These are phyloP conservation scores for Mortierella claussenii DNA, from an alignment of 192 early-diverging fungal genomes.

Conservation along the genomic window DNA sequence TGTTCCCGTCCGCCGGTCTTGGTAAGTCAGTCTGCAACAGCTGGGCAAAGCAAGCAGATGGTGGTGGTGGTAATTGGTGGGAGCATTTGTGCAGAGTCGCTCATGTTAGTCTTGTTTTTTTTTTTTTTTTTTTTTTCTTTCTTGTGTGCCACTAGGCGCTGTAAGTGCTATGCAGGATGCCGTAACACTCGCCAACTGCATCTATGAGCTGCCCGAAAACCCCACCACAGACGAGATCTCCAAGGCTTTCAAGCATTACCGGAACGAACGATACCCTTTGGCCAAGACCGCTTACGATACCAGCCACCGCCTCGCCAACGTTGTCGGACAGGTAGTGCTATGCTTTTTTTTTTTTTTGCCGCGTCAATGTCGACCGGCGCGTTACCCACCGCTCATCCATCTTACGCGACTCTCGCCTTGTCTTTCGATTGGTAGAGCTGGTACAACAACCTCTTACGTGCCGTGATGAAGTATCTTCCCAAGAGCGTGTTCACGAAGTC, in stretches of 20 bases:
- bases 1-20: conserved; percentile 11
- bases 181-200: conserved; percentile 15
- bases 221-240: conserved; percentile 14
- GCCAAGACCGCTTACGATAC: conserved; percentile 25
- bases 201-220: conserved; percentile 12
- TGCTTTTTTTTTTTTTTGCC: neutral
- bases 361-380: neutral
- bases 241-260: conserved; percentile 8
- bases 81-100: too few relatives aligned
- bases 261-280: neutral
- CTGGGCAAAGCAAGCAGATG: too few relatives aligned
- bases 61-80: too few relatives aligned
- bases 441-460: conserved; percentile 12
- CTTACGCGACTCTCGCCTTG: too few relatives aligned
- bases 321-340: conserved; percentile 12
- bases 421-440: conserved; percentile 13
- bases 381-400: too few relatives aligned
- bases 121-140: neutral
- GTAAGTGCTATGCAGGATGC: conserved; percentile 36
- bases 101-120: too few relatives aligned
- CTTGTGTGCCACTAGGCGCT: neutral
- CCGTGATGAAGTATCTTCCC: conserved; percentile 10
- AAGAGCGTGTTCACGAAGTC: conserved; percentile 19
- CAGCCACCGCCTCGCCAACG: conserved; percentile 6
- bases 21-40: too few relatives aligned